Conservation (phyloP, 2,329 filamentous ascomycete species). For the Fulvia fulva region DNA sequence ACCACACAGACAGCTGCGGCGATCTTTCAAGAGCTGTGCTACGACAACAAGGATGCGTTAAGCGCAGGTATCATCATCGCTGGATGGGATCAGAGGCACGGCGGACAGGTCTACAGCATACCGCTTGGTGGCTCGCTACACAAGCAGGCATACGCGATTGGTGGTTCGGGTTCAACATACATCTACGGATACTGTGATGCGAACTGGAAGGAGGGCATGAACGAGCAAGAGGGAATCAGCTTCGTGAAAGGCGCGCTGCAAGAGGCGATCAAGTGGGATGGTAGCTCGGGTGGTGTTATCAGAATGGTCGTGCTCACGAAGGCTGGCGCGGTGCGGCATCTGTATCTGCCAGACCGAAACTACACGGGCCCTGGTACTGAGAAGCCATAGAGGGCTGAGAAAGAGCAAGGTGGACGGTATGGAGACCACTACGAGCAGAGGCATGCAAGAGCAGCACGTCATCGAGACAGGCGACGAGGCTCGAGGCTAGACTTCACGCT, state of each 20-base stretch:
- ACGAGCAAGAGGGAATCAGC: constrained; percentile 78
- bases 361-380: constrained; percentile 69
- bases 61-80: constrained; percentile 97
- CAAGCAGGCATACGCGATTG: constrained; percentile 94
- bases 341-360: constrained; percentile 90
- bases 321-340: constrained; percentile 82
- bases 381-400: constrained; percentile 23
- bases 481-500: not conserved
- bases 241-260: constrained; percentile 89
- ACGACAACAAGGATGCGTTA: constrained; percentile 90
- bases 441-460: not conserved
- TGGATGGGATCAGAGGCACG: constrained; percentile 93
- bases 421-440: not conserved
- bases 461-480: not conserved
- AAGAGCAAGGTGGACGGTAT: not conserved
- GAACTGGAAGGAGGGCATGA: constrained; percentile 94
- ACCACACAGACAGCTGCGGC: constrained; percentile 93
- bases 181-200: constrained; percentile 99
- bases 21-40: constrained; percentile 97
- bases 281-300: constrained; percentile 96
- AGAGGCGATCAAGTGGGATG: constrained; percentile 99
- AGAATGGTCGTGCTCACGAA: constrained; percentile 94
- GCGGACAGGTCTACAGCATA: constrained; percentile 96
- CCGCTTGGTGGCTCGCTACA: constrained; percentile 93
- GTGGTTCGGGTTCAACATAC: constrained; percentile 95